These are phyloP conservation scores for Ploettnerulaceae sp. DNA, from an alignment of 2,329 filamentous ascomycete genomes.

Conservation along the genomic window DNA sequence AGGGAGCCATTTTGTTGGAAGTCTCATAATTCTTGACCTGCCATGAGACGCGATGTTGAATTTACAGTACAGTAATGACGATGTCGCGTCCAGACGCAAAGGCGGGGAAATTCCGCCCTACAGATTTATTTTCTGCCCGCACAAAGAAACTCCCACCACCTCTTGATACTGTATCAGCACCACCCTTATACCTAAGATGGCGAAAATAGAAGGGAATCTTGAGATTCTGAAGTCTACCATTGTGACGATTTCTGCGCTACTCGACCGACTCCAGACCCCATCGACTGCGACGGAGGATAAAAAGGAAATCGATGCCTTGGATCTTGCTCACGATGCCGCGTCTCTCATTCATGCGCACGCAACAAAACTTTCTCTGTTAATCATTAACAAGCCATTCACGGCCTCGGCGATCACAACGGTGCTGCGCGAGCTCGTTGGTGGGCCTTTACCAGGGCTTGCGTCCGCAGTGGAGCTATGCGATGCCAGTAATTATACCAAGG, in stretches of 20 bases:
- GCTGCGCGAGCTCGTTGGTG: slow-evolving; percentile 65
- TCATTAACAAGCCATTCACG: slow-evolving; percentile 83
- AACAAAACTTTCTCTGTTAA: slow-evolving; percentile 81
- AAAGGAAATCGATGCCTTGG: slow-evolving; percentile 50
- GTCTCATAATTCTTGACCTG: no score
- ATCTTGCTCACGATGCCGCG: slow-evolving; percentile 66
- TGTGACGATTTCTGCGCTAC: slow-evolving; percentile 20
- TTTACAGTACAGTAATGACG: no score
- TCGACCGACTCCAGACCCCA: slow-evolving; percentile 26
- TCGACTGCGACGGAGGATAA: slow-evolving; percentile 9
- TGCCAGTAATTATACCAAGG: slow-evolving; percentile 54
- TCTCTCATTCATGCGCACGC: slow-evolving; percentile 73
- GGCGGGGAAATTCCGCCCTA: no score
- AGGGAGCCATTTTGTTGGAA: neutral
- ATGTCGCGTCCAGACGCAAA: no score
- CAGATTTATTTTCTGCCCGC: no score
- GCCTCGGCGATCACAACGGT: slow-evolving; percentile 68
- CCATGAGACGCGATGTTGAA: no score
- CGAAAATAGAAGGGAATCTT: slow-evolving; percentile 22
- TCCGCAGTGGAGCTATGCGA: slow-evolving; percentile 64
- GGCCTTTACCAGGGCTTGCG: slow-evolving; percentile 69
- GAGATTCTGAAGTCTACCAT: slow-evolving; percentile 26
- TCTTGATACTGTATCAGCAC: no score
- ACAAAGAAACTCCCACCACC: no score
- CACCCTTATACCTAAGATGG: no score